Evolutionary conservation across 805 yeast genomes (phyloP), one percentile per base, ranked within the genome.

Genomic region (Brettanomyces custersianus): DNA sequence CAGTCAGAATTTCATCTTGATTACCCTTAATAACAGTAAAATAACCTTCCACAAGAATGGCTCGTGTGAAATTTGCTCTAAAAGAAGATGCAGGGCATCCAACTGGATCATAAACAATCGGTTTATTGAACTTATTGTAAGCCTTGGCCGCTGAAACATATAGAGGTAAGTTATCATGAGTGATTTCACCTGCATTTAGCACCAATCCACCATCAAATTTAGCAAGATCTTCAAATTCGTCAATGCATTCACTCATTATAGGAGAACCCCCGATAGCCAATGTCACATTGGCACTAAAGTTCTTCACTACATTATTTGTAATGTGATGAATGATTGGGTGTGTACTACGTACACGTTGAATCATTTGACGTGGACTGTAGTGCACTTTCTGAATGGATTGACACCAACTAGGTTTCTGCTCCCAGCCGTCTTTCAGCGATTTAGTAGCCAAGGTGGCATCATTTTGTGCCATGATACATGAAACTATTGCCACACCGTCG

Each of bases 401-500:
- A 29, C 41, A 34, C 55, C 57, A 54, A 2, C 55, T 48, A 2
- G 56, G 53, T 24, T 61, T 46, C 4, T 55, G 43, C 12, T 51
- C 40, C 41, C 64, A 55, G 4, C 57, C 47, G 1, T 39, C 33
- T 27, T 57, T 54, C 34, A 70, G 54, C 2, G 53, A 27, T 7
- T 5, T 16, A 12, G 34, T 17, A n/a, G 34, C 34, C 13, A 21
- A 21, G 4, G 19, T 12, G 0, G 90, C 78, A 41, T 71, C 68
- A 8, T 46, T 40, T 1, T 67, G 61, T 2, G 85, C 85, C 79
- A 86, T 81, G 10, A 85, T 78, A 45, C 85, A 80, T 6, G 95
- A 83, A 2, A 88, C 96, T 11, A 87, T 78, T 2, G 95, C 92
- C 11, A 83, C 74, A n/a, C 96, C 96, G 51, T 83, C 83, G 7